Base-by-base conservation (phyloP, 2,329 filamentous ascomycete species). In the Aspergillus ibericus region DNA sequence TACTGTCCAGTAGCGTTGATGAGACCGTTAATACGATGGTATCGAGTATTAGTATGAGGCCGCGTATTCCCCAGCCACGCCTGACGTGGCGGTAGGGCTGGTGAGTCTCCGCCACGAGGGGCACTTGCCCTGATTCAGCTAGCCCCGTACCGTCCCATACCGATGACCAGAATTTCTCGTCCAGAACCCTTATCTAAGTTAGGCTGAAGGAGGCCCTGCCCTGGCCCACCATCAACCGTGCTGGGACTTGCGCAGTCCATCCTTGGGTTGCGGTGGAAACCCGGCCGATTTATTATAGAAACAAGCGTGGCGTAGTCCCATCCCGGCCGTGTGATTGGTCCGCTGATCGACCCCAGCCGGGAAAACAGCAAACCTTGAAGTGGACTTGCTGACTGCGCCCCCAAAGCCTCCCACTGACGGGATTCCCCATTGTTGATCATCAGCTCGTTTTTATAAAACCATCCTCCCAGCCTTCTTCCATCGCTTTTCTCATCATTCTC, bases 241-340 rank as follows among this genome's bases (percentile, higher is more conserved):
- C 44, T 48, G 44, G 44, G 27, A 15, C 22, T 18, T 13, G 22
- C 44, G 44, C 36, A 18, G 16, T 9, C 48, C 48, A 50, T 20
- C 35, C 38, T n/a, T 44, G 51, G 38, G 56, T 61, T 61, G 59
- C 55, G 60, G 55, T 56, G 60, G 58, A 60, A 62, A 60, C 58
- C 13, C 16, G 13, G 32, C 44, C 16, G 25, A 48, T 46, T 46
- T 22, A 49, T 53, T 53, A 68, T 70, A 70, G 68, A 67, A 70
- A 61, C 67, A 58, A 63, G 60, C 65, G 67, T 69, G 67, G 67
- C 63, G 66, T 65, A 63, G 65, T 35, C 42, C 40, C 48, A 6
- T 15, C 5, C 8, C 3, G 4, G 4, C 3, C 12, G 6, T 15
- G 22, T 66, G 50, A 68, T 67, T 68, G 64, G 66, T 5, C 36